Conservation (phyloP, 2,329 filamentous ascomycete genomes). For the Basipetospora chlamydospora region DNA sequence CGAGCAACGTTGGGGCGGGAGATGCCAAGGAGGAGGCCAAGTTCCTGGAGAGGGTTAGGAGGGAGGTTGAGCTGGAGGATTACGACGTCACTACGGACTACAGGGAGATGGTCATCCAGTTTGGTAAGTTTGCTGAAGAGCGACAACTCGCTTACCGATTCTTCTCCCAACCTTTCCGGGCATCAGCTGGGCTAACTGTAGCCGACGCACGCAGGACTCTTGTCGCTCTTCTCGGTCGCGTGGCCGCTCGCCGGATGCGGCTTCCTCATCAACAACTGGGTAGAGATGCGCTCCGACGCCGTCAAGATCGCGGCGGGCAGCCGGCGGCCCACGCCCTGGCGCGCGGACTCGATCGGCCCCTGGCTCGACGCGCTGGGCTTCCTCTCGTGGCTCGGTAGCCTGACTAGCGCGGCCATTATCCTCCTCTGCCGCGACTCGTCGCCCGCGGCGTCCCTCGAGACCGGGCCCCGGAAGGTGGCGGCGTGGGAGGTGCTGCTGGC, state of each 20-base stretch:
- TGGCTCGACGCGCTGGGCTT: conserved; percentile 80
- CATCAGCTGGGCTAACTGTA: no score
- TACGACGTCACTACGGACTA: conserved; percentile 90
- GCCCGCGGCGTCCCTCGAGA: no score
- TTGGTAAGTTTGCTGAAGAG: conserved; percentile 38
- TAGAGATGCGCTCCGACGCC: conserved; percentile 84
- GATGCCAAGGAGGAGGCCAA: conserved; percentile 65
- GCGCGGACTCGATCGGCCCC: conserved; percentile 85
- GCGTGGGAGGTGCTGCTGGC: conserved; percentile 69
- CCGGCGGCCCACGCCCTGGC: conserved; percentile 77
- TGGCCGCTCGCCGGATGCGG: conserved; percentile 88
- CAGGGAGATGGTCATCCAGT: conserved; percentile 83
- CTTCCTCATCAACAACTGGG: conserved; percentile 91
- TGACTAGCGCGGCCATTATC: conserved; percentile 76
- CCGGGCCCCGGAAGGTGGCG: no score
- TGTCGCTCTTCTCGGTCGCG: conserved; percentile 80
- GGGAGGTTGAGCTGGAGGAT: conserved; percentile 64
- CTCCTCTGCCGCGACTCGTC: conserved; percentile 79
- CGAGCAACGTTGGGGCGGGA: conserved; percentile 28
- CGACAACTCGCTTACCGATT: no score
- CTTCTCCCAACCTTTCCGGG: no score
- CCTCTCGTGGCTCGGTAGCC: conserved; percentile 82
- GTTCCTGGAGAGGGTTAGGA: conserved; percentile 68
- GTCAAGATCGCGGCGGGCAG: conserved; percentile 87
- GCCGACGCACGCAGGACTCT: no score